Evolutionary conservation across 2,329 filamentous ascomycete genomes (phyloP).

Genomic region (Sarocladium kiliense): DNA sequence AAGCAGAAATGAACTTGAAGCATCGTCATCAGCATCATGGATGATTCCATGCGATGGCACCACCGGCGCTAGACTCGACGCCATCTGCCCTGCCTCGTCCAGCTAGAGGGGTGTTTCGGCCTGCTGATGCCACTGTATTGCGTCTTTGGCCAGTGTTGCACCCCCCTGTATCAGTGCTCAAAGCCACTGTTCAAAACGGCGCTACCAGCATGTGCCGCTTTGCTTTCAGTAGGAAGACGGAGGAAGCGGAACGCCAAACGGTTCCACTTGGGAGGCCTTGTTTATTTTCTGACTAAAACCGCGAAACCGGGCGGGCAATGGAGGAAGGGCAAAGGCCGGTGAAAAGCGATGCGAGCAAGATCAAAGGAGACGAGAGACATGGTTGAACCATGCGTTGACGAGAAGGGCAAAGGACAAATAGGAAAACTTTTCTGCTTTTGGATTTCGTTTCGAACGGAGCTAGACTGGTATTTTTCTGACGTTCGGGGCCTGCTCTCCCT

Average conservation of each 20-base stretch:
- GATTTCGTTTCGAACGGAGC: neutral
- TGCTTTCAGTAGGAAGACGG: neutral
- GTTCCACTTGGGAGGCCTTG: neutral
- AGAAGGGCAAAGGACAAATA: neutral
- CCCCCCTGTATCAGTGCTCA: no score
- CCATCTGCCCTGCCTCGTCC: neutral
- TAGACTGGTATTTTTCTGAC: neutral
- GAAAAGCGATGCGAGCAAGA: neutral
- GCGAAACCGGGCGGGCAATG: neutral
- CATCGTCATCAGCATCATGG: conserved; percentile 6
- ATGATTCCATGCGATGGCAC: conserved; percentile 5
- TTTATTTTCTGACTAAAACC: neutral
- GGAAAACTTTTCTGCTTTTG: neutral
- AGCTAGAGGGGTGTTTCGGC: neutral
- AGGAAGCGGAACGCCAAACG: neutral
- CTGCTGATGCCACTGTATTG: neutral
- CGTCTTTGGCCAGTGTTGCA: no score
- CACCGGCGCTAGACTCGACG: conserved; percentile 5
- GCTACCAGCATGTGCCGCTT: neutral
- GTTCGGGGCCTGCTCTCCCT: no score
- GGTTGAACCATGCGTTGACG: neutral
- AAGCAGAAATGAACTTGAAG: neutral
- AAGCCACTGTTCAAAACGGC: neutral
- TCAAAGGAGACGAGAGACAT: no score
- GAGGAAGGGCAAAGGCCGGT: neutral